Conservation (phyloP, 73 alveolate genomes). For the Tetrahymena malaccensis region DNA sequence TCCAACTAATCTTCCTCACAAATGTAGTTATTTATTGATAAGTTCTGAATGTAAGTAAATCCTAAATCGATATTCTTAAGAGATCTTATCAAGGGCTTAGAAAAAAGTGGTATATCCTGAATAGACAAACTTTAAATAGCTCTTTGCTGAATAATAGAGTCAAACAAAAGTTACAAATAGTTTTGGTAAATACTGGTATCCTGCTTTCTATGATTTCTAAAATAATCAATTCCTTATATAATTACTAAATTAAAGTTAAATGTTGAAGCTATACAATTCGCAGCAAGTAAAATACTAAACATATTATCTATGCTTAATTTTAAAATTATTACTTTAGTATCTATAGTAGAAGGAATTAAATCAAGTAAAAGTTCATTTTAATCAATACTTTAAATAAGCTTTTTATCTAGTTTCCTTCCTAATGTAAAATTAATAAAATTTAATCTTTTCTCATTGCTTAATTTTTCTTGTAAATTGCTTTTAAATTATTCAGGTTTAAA, state of each 20-base stretch:
- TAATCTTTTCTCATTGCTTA: not conserved
- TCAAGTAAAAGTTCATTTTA: not conserved
- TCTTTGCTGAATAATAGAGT: not conserved
- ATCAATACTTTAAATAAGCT: too few relatives aligned
- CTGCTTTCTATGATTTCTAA: too few relatives aligned
- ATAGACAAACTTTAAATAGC: not conserved
- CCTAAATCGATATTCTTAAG: not conserved
- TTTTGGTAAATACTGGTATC: not conserved
- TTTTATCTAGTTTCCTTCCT: not conserved
- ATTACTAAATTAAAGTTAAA: too few relatives aligned
- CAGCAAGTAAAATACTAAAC: not conserved
- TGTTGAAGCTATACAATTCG: not conserved
- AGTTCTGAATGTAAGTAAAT: too few relatives aligned
- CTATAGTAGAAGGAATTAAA: not conserved
- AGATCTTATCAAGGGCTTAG: not conserved
- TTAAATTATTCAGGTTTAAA: too few relatives aligned
- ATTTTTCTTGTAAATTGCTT: too few relatives aligned
- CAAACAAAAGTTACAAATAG: not conserved
- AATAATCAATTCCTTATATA: too few relatives aligned
- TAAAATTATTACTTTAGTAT: not conserved
- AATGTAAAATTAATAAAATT: too few relatives aligned
- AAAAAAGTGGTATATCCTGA: not conserved
- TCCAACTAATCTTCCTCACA: not conserved
- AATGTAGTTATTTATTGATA: too few relatives aligned
- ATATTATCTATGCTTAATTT: not conserved